Conservation (phyloP, 495 filamentous ascomycete genomes). For the Emericellopsis terricola region DNA sequence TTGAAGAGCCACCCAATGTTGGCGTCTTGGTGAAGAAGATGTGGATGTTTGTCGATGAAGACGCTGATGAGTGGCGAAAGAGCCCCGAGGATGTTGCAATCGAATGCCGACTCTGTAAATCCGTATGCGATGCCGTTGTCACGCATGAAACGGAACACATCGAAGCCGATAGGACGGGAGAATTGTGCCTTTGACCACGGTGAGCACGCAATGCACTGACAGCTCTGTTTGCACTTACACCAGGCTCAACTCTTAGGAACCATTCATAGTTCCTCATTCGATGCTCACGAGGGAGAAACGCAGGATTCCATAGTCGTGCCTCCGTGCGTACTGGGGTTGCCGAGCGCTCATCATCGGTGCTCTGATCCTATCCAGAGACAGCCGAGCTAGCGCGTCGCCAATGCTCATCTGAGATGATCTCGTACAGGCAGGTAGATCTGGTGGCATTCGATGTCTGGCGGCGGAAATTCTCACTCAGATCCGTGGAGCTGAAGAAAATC, state of each 20-base stretch:
- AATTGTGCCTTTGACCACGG: slow-evolving; percentile 25
- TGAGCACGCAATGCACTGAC: slow-evolving; percentile 1
- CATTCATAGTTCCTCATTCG: slow-evolving; percentile 49
- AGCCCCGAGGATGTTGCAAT: slow-evolving; percentile 29
- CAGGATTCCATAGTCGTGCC: slow-evolving; percentile 61
- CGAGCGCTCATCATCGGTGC: not conserved
- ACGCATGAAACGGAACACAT: slow-evolving; percentile 58
- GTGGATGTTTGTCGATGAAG: slow-evolving; percentile 26
- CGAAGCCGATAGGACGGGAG: slow-evolving; percentile 50
- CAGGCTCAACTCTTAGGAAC: slow-evolving; percentile 30
- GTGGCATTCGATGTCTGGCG: slow-evolving; percentile 50
- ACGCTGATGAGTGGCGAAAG: slow-evolving; percentile 26
- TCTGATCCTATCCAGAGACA: not conserved
- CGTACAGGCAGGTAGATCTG: slow-evolving; percentile 57
- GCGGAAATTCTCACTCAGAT: slow-evolving; percentile 59
- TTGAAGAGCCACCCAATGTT: slow-evolving; percentile 29
- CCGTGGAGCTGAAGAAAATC: slow-evolving; percentile 71
- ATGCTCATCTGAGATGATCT: slow-evolving; percentile 48
- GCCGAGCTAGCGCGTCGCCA: slow-evolving; percentile 20
- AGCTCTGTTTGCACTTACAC: slow-evolving; percentile 2
- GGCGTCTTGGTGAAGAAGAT: slow-evolving; percentile 29
- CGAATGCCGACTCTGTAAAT: slow-evolving; percentile 36
- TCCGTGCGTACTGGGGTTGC: not conserved
- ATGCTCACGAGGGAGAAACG: slow-evolving; percentile 56
- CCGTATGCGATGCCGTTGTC: slow-evolving; percentile 58